A percentile compares a stretch with the other conserved stretches of the same genome.
Evolutionary conservation across 1,284 basidiomycete genomes (phyloP).

Genomic region (Rhizopogon hawkerae): DNA sequence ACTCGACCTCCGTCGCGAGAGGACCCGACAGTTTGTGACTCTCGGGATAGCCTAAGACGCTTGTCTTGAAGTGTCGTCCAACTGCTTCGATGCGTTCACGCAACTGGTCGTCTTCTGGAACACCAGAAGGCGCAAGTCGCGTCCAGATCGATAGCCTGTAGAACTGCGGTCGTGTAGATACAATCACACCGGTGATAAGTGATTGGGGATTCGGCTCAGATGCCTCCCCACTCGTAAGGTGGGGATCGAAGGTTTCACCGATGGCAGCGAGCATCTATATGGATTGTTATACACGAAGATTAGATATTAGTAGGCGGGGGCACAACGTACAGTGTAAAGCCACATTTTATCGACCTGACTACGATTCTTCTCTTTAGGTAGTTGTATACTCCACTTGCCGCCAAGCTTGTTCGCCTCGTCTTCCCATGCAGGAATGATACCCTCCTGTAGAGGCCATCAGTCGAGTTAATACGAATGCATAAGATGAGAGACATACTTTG

Average conservation of each 20-base stretch:
- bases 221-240: constrained; percentile 44
- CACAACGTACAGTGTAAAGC: constrained; percentile 79
- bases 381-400: constrained; percentile 97
- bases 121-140: constrained; percentile 56
- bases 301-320: constrained; percentile 3
- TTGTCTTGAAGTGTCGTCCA: constrained; percentile 82
- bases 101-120: constrained; percentile 47
- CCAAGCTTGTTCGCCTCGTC: constrained; percentile 93
- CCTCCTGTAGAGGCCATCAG: constrained; percentile 47
- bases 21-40: constrained; percentile 70
- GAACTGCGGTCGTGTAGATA: constrained; percentile 90
- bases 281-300: constrained; percentile 5
- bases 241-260: constrained; percentile 91
- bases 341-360: constrained; percentile 87
- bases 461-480: constrained; percentile 5
- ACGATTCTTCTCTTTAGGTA: constrained; percentile 92
- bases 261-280: constrained; percentile 94
- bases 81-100: constrained; percentile 63
- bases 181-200: constrained; percentile 91
- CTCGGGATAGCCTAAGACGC: constrained; percentile 76
- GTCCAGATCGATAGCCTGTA: constrained; percentile 98
- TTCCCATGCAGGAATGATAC: constrained; percentile 95
- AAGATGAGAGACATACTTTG: constrained; percentile 50
- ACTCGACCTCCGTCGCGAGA: constrained; percentile 89
- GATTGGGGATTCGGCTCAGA: constrained; percentile 47